Conservation (phyloP, 202 grass and related monocot species). For the Dendrocalamus latiflorus region DNA sequence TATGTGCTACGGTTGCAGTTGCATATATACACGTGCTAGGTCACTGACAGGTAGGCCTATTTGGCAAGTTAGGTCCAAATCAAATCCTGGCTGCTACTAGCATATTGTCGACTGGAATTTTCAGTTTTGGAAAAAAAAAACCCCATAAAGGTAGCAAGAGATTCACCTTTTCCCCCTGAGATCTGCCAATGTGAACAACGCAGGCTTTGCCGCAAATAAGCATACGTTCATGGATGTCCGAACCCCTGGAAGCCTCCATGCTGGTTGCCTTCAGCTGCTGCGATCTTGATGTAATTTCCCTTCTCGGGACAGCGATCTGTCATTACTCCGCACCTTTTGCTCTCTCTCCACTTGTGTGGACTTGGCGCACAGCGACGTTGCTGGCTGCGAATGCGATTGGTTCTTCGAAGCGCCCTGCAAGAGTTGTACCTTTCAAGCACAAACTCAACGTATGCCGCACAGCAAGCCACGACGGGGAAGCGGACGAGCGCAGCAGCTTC, state of each 20-base stretch:
- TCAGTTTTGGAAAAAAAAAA: background rate
- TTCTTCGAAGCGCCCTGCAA: background rate
- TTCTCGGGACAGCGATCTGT: slow-evolving; percentile 9
- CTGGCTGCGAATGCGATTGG: background rate
- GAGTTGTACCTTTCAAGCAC: slow-evolving; percentile 18
- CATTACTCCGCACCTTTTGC: slow-evolving; percentile 2
- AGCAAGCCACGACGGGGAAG: background rate
- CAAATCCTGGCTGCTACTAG: background rate
- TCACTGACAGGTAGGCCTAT: background rate
- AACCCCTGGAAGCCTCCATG: background rate
- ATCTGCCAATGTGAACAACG: background rate
- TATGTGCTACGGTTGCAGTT: background rate
- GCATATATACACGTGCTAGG: background rate
- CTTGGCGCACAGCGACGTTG: slow-evolving; percentile 11
- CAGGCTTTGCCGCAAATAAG: slow-evolving; percentile 1
- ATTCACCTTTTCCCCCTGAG: background rate
- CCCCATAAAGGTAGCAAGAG: background rate
- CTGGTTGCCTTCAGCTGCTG: background rate
- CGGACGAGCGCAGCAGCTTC: background rate
- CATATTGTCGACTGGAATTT: background rate
- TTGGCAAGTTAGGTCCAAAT: background rate
- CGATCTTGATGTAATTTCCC: slow-evolving; percentile 4
- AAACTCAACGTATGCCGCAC: background rate
- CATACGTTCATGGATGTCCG: background rate
- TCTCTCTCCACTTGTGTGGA: background rate